Evolutionary conservation across 176 grass and related monocot genomes (phyloP), one percentile per base, ranked within the genome.

Genomic region (maize (Zea mays)): DNA sequence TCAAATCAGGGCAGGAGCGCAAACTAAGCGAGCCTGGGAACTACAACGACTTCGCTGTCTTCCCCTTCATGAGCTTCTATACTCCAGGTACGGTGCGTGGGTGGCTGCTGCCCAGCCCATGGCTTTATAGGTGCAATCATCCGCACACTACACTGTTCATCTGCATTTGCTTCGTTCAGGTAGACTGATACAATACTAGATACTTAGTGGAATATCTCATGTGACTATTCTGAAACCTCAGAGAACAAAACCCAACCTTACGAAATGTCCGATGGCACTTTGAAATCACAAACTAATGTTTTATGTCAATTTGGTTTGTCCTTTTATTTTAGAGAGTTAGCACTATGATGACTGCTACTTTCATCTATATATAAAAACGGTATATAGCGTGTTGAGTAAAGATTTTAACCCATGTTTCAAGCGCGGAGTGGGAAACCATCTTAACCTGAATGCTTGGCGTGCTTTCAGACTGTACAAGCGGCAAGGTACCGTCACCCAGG

Each of bases 391-490:
- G 3, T 2, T 1, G 14, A 36, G 59, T 13, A 62, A 62, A 6
- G 4, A 11, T 62, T 62, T 46, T 46, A 11, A 46, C 44, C 2
- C 8, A 2, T 46, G 44, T 46, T 46, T n/a, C n/a, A n/a, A n/a
- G n/a, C n/a, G n/a, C n/a, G n/a, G n/a, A n/a, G n/a, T n/a, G n/a
- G n/a, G n/a, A n/a, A n/a, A n/a, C n/a, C n/a, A n/a, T n/a, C n/a
- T 33, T 61, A 61, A 61, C n/a, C 9, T 61, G 19, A 20, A 61
- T 62, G 4, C 1, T 62, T 62, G 59, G 27, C n/a, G 59, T 37
- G 36, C 60, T 63, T 63, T 63, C 60, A 63, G 60, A 63, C 37
- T 63, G 33, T 27, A 63, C 33, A 5, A 63, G 60, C 33, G 60
- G 60, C 60, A 63, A 63, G 33, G 6, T 63, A 37, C 60, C 60